Evolutionary conservation across 1,139 yeast species (phyloP), one percentile per base, ranked within the genome.

Genomic region (Nakaseomyces nivariensis): DNA sequence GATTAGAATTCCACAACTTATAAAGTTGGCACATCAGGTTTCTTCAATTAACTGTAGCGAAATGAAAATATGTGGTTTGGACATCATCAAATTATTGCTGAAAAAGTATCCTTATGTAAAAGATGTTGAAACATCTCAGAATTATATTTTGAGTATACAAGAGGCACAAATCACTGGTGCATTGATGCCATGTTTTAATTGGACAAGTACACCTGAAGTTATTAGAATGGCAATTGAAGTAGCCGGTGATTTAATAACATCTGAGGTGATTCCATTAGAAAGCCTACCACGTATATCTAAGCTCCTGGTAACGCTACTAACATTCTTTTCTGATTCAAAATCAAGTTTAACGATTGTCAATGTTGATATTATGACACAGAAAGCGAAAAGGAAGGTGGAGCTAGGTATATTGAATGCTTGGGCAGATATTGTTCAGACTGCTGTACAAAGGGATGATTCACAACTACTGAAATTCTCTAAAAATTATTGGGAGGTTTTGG

Each of bases 141-240:
- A 78, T 9, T 79, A 94, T 0, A 73, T 89, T 10, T 71, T 92
- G 51, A 96, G 87, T 58, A 97, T 89, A 66, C 95, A 86, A 60
- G 97, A 92, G 61, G 97, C 97, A 0, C 97, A 89, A 59, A 85
- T 92, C 17, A 84, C 88, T 10, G 83, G 96, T 54, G 95, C 97
- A 0, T 73, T 92, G 52, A 78, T 89, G 46, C 96, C 97, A 0
- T 88, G 95, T n/a, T 92, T 92, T 67, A 77, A 77, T 42, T 72
- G 77, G 3, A 89, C 82, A 29, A 82, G 89, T 50, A 82, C 85
- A 27, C 79, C 94, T 0, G 77, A 77, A 45, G 77, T 88, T 0
- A 89, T 94, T 4, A 79, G 86, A 22, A 78, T 78, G 53, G 96
- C 96, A 0, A 79, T 90, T 43, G 78, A 79, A 47, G 86, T 89